A percentile compares a stretch with the other conserved stretches of the same genome.
phyloP scores from a whole-genome alignment of 2,329 filamentous ascomycete genomes.

The Pseudogymnoascus sp. region DNA sequence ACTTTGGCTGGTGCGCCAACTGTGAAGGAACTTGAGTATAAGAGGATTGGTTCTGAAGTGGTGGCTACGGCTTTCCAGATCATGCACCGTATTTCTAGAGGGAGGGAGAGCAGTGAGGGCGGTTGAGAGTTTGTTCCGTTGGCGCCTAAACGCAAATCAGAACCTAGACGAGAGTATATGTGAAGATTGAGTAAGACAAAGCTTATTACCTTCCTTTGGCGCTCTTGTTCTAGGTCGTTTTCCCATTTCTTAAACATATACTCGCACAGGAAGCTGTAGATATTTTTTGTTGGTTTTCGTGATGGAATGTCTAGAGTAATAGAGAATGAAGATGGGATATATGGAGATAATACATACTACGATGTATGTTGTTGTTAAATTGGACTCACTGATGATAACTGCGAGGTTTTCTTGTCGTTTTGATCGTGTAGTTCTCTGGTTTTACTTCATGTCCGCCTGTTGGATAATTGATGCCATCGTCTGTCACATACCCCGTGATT shows the following conservation, averaged over 20 bases:
- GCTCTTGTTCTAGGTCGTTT: neutral
- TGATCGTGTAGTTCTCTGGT: neutral
- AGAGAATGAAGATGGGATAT: neutral
- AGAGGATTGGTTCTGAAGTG: neutral
- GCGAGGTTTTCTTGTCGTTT: neutral
- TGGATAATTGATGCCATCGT: neutral
- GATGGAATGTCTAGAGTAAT: neutral
- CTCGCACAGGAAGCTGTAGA: neutral
- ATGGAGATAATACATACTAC: neutral
- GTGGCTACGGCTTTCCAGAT: neutral
- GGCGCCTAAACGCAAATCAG: neutral
- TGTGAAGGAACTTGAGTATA: neutral
- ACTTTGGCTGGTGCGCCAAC: neutral
- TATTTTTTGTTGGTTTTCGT: neutral
- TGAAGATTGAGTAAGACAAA: neutral
- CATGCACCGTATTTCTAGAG: neutral
- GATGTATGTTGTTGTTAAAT: neutral
- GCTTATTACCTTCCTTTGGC: neutral
- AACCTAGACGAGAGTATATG: too few species aligned
- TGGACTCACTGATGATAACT: neutral
- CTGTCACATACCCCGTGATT: too few species aligned
- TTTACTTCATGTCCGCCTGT: neutral
- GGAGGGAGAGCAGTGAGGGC: neutral
- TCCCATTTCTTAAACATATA: neutral
- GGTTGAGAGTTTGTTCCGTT: neutral